Evolutionary conservation across 495 filamentous ascomycete species (phyloP).

Genomic region (Eremomyces bilateralis): DNA sequence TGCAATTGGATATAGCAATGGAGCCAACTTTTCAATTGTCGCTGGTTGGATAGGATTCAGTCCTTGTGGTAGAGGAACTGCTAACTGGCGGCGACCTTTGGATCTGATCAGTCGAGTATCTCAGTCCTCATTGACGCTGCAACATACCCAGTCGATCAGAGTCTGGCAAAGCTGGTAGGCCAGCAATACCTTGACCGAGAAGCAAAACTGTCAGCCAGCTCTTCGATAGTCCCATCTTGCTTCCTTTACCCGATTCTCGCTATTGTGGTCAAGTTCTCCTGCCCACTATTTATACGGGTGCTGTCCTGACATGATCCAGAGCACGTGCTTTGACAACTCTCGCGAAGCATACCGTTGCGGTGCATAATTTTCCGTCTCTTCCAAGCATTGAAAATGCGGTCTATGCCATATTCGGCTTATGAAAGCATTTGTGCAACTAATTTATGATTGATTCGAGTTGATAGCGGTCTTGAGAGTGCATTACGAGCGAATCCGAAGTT

Average conservation of each 20-base stretch:
- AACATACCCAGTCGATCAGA: background rate
- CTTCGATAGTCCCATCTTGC: too few species aligned
- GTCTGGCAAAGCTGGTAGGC: background rate
- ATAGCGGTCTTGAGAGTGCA: too few species aligned
- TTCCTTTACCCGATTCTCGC: background rate
- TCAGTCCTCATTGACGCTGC: background rate
- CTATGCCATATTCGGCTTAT: background rate
- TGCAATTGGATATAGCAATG: background rate
- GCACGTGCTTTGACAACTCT: background rate
- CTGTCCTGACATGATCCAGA: background rate
- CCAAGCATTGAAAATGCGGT: background rate
- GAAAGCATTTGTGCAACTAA: background rate
- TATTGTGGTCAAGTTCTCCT: background rate
- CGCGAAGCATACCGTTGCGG: background rate
- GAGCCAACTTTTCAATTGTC: background rate
- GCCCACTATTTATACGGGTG: background rate
- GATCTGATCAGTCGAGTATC: background rate
- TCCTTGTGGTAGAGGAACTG: background rate
- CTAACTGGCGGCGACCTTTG: background rate
- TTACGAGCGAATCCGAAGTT: too few species aligned
- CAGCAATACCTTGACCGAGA: background rate
- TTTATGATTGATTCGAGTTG: background rate
- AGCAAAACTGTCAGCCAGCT: background rate
- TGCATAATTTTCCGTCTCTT: too few species aligned
- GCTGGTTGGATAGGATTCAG: background rate